phyloP scores from a whole-genome alignment of 2,329 filamentous ascomycete species.

The Verticillium tricorpus region DNA sequence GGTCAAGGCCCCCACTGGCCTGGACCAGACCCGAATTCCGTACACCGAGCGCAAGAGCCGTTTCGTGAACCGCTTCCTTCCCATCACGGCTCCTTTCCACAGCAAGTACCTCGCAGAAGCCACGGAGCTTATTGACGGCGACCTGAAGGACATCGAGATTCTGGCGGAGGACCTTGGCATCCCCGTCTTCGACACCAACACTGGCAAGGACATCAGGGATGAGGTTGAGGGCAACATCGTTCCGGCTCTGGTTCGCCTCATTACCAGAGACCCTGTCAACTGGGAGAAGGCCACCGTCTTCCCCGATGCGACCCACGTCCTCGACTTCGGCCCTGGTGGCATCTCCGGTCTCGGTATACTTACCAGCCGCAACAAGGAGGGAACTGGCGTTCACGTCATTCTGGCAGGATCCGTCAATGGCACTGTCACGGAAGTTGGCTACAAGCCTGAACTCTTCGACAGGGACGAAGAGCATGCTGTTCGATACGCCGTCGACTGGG shows the following conservation, averaged over 20 bases:
- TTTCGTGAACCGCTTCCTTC: constrained; percentile 94
- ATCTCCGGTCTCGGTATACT: constrained; percentile 94
- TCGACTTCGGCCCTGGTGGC: constrained; percentile 95
- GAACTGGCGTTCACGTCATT: constrained; percentile 93
- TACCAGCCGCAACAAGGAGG: constrained; percentile 98
- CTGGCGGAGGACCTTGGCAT: constrained; percentile 70
- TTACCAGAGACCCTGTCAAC: constrained; percentile 88
- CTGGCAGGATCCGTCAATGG: constrained; percentile 91
- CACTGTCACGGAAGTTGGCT: constrained; percentile 85
- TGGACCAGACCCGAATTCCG: constrained; percentile 92
- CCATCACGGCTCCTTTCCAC: constrained; percentile 97
- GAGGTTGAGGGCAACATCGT: constrained; percentile 74
- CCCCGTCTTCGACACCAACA: constrained; percentile 85
- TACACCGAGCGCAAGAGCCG: constrained; percentile 94
- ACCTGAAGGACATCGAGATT: constrained; percentile 78
- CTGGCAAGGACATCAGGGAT: constrained; percentile 75
- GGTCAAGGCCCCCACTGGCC: constrained; percentile 93
- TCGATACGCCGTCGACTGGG: constrained; percentile 94
- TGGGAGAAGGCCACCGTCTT: constrained; percentile 96
- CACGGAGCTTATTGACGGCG: constrained; percentile 76
- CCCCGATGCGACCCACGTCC: constrained; percentile 83
- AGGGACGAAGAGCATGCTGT: constrained; percentile 92
- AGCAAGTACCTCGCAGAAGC: constrained; percentile 88
- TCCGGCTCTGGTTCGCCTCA: constrained; percentile 82
- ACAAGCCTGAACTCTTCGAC: constrained; percentile 97